Evolutionary conservation across 2,329 filamentous ascomycete genomes (phyloP).

Genomic region (Trichoderma brevicompactum): DNA sequence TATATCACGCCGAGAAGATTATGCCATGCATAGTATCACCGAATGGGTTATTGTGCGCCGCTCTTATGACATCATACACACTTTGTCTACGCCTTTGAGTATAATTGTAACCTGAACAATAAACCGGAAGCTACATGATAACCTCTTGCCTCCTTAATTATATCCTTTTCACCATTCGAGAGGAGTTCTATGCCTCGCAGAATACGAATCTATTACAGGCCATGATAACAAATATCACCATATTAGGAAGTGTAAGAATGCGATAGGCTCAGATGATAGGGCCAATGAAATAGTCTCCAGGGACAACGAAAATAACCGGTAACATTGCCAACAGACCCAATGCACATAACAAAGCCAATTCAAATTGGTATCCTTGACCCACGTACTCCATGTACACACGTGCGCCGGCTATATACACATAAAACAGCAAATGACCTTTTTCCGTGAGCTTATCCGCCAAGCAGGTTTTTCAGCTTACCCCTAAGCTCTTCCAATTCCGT

Average conservation of each 20-base stretch:
- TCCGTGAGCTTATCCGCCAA: constrained; percentile 6
- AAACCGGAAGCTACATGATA: too few relatives aligned
- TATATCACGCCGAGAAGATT: too few relatives aligned
- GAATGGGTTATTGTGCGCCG: too few relatives aligned
- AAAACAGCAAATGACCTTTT: not conserved
- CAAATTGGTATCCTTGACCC: constrained; percentile 6
- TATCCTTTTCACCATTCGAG: too few relatives aligned
- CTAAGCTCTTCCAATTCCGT: constrained; percentile 23
- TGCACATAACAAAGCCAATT: not conserved
- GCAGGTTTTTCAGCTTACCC: constrained; percentile 19
- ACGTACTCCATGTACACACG: not conserved
- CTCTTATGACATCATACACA: too few relatives aligned
- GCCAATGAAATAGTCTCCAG: not conserved
- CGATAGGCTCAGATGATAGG: not conserved
- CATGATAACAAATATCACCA: not conserved
- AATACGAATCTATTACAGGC: not conserved
- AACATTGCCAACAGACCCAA: not conserved
- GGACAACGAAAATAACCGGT: not conserved
- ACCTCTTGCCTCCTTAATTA: too few relatives aligned
- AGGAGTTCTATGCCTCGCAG: too few relatives aligned
- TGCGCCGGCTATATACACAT: not conserved
- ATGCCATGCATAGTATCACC: too few relatives aligned
- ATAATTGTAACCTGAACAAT: too few relatives aligned
- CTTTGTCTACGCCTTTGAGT: too few relatives aligned
- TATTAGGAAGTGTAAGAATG: not conserved